phyloP scores from a whole-genome alignment of 140 eudicot species.

The Flaveria floridana region DNA sequence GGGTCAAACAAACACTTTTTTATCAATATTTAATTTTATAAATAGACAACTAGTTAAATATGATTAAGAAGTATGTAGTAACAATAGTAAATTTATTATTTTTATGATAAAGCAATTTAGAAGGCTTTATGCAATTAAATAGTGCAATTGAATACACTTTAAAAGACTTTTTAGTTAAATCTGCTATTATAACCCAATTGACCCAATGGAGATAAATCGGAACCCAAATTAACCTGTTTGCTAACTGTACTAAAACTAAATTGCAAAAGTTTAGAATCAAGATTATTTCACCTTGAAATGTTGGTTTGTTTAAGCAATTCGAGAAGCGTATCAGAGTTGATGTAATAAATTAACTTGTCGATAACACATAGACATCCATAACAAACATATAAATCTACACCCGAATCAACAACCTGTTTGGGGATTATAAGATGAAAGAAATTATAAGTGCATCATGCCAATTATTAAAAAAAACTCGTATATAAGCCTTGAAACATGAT shows the following conservation, averaged over 20 bases:
- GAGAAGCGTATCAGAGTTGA: slow-evolving; percentile 60
- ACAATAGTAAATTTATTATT: not conserved
- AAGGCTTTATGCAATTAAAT: not conserved
- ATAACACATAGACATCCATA: slow-evolving; percentile 79
- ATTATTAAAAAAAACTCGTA: not conserved
- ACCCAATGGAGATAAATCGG: not conserved
- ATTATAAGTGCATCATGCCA: not conserved
- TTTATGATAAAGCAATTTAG: not conserved
- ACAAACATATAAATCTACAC: slow-evolving; percentile 58
- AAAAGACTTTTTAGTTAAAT: slow-evolving; percentile 1
- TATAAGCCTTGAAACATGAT: not conserved
- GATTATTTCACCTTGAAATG: slow-evolving; percentile 72
- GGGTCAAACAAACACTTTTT: not conserved
- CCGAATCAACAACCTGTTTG: slow-evolving; percentile 83
- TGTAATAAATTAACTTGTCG: slow-evolving; percentile 62
- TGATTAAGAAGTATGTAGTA: not conserved
- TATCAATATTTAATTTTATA: not conserved
- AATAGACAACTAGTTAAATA: not conserved
- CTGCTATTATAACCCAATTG: not conserved
- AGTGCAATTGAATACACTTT: not conserved
- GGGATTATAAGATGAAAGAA: not conserved
- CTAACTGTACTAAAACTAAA: slow-evolving; percentile 4
- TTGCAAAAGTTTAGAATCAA: not conserved
- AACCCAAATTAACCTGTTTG: not conserved
- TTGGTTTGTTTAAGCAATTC: slow-evolving; percentile 54